Base-by-base conservation (phyloP, 257 asterid genomes). In the Petrea volubilis region DNA sequence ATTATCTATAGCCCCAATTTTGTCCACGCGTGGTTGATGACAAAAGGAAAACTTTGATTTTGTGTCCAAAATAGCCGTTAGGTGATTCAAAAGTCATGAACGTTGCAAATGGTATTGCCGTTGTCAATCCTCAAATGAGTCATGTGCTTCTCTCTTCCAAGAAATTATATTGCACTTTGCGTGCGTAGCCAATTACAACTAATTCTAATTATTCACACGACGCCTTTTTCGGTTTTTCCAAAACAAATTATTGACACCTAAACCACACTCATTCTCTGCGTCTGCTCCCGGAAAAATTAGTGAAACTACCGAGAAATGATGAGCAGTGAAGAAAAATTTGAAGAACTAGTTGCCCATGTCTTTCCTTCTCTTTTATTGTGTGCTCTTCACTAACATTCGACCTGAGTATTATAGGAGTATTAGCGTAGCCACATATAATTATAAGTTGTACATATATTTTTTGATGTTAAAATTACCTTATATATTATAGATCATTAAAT, bases 51-150 rank as follows among this genome's bases (percentile, higher is more conserved):
- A 49, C 15, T 20, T 38, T 28, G 68, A 46, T 29, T 27, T 52
- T 62, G 71, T 59, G 69, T n/a, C 66, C 78, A 75, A 75, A 60
- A 52, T 75, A 13, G 73, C 80, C 75, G 83, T 71, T 79, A 75
- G 71, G 58, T 7, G 31, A 43, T 23, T 67, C 44, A 62, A 63
- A 51, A n/a, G 64, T 43, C 10, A 67, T 64, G 59, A 56, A 50
- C 74, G 74, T 69, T 60, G 31, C 51, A 25, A 43, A 67, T 52
- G 33, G 52, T 14, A 13, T 11, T 28, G 14, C 50, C 11, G 29
- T 40, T 28, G 67, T 75, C 72, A 69, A 56, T 41, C 3, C 52
- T 47, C 6, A 2, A 57, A 47, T 24, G 25, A 33, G 12, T 33
- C 38, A 33, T 33, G 38, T 15, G 68, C 17, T n/a, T n/a, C n/a